Conservation (phyloP, 768 basidiomycete genomes). For the Termitomyces sp. region DNA sequence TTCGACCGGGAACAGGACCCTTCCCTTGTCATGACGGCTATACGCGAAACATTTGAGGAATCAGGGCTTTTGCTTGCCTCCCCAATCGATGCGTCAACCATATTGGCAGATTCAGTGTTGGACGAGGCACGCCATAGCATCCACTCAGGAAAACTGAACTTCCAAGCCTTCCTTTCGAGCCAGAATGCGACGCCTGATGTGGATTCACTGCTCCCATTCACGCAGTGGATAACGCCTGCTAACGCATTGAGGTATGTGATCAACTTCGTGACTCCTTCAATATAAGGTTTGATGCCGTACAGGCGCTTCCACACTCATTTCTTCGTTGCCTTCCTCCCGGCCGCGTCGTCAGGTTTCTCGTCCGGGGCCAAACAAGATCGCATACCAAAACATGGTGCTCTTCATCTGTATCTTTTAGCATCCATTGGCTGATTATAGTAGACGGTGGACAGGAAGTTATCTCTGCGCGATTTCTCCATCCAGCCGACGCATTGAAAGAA, state of each 20-base stretch:
- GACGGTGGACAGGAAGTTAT: conserved; percentile 71
- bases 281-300: neutral
- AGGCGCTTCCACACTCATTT: conserved; percentile 74
- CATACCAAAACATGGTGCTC: conserved; percentile 51
- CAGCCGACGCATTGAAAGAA: conserved; percentile 45
- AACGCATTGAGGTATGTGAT: conserved; percentile 41
- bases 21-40: conserved; percentile 55
- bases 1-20: conserved; percentile 55
- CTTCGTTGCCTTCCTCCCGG: conserved; percentile 56
- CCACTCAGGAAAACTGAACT: conserved; percentile 45
- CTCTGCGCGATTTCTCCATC: conserved; percentile 61
- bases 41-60: conserved; percentile 77
- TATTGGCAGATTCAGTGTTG: conserved; percentile 32
- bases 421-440: conserved; percentile 6
- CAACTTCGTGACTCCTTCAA: neutral
- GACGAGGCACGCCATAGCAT: conserved; percentile 52
- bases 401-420: neutral
- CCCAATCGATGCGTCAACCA: conserved; percentile 13
- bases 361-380: conserved; percentile 51
- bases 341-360: conserved; percentile 39
- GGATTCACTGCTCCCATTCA: conserved; percentile 57
- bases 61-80: conserved; percentile 62
- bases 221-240: conserved; percentile 69
- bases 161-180: conserved; percentile 46
- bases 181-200: conserved; percentile 40